phyloP scores from a whole-genome alignment of 495 filamentous ascomycete genomes.

The Penicillium salamii region DNA sequence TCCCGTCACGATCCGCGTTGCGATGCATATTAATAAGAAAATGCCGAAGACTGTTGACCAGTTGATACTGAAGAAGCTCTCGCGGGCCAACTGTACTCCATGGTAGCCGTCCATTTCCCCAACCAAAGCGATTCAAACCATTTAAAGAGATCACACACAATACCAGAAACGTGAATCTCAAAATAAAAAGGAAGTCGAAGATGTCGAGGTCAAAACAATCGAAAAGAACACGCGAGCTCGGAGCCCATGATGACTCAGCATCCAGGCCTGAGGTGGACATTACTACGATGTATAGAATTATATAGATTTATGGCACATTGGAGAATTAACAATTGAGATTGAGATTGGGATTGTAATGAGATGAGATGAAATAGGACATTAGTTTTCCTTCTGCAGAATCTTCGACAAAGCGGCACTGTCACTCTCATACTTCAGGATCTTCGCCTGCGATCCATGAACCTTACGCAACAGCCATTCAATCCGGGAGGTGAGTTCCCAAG shows the following conservation, averaged over 20 bases:
- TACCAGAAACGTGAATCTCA: too few relatives aligned
- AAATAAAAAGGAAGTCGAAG: too few relatives aligned
- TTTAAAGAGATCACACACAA: too few relatives aligned
- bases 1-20: constrained; percentile 41
- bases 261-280: too few relatives aligned
- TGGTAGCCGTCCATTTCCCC: constrained; percentile 24
- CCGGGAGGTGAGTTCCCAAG: constrained; percentile 57
- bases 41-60: constrained; percentile 26
- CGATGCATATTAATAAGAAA: constrained; percentile 29
- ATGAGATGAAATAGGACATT: background rate
- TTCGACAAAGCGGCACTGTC: constrained; percentile 72
- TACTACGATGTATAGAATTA: too few relatives aligned
- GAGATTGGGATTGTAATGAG: background rate
- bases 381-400: constrained; percentile 32
- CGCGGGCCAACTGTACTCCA: constrained; percentile 14
- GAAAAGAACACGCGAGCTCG: too few relatives aligned
- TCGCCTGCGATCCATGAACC: constrained; percentile 66
- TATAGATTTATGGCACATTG: background rate
- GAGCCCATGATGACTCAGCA: too few relatives aligned
- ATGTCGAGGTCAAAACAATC: too few relatives aligned
- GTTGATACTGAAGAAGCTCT: constrained; percentile 12
- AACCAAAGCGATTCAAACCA: constrained; percentile 3
- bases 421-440: constrained; percentile 70
- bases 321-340: background rate
- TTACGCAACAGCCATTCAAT: constrained; percentile 71